Evolutionary conservation across 805 yeast genomes (phyloP).

Genomic region (Candida schatavii): DNA sequence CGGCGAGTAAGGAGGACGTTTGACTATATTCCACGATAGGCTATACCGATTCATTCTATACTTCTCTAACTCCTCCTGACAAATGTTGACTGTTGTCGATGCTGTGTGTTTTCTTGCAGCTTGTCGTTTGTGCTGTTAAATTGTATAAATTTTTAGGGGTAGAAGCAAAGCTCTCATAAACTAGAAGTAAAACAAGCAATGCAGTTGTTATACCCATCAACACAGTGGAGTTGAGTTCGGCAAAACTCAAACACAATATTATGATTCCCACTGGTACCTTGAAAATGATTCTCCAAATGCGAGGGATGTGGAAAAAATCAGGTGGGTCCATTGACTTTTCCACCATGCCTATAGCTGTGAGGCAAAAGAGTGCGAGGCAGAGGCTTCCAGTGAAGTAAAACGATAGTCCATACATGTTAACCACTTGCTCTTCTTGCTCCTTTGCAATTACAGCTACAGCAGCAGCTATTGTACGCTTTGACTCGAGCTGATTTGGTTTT

Average conservation of each 20-base stretch:
- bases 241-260: conserved; percentile 43
- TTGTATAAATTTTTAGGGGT: conserved; percentile 17
- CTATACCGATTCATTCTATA: no score
- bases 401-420: conserved; percentile 39
- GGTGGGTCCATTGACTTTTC: conserved; percentile 45
- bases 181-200: conserved; percentile 28
- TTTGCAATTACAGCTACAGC: no score
- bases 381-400: conserved; percentile 55
- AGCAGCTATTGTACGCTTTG: conserved; percentile 4
- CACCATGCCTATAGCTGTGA: conserved; percentile 40
- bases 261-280: conserved; percentile 40
- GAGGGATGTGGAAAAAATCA: conserved; percentile 25
- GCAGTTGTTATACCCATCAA: conserved; percentile 42
- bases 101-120: not conserved
- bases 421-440: conserved; percentile 32
- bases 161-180: conserved; percentile 36
- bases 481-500: not conserved
- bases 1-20: no score
- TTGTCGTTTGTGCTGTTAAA: not conserved
- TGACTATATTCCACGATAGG: no score
- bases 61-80: no score
- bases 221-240: conserved; percentile 35
- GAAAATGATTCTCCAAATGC: conserved; percentile 36
- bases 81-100: no score
- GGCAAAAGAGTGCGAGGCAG: conserved; percentile 38